phyloP scores from a whole-genome alignment of 2,329 filamentous ascomycete species.

The Emergomyces orientalis region DNA sequence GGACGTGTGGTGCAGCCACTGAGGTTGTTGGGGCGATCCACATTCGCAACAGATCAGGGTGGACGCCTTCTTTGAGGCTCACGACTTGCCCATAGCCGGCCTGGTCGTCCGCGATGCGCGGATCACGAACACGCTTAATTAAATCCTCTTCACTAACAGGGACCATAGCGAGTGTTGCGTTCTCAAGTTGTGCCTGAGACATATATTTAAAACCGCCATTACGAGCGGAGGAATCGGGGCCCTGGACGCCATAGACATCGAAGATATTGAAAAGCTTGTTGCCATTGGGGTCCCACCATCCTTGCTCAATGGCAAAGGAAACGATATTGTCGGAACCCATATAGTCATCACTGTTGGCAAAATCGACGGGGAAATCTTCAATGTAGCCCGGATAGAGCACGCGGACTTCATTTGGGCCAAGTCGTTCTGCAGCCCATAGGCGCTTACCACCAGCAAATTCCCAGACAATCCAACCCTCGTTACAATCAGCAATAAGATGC shows the following conservation, averaged over 20 bases:
- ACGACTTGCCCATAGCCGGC: neutral
- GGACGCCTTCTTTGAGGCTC: neutral
- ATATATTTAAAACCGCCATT: neutral
- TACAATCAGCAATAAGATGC: slow-evolving; percentile 31
- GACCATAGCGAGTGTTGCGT: neutral
- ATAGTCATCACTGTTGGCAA: neutral
- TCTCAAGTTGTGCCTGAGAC: neutral
- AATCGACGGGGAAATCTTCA: neutral
- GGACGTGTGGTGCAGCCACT: neutral
- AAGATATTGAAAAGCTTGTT: neutral
- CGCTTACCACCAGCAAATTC: neutral
- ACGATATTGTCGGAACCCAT: neutral
- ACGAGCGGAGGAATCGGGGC: neutral
- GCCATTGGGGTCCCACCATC: neutral
- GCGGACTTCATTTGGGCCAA: neutral
- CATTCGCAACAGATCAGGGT: neutral
- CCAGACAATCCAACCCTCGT: neutral
- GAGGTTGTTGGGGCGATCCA: neutral
- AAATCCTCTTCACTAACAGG: neutral
- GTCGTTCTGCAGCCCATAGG: neutral
- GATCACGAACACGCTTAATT: neutral
- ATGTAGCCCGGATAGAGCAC: neutral
- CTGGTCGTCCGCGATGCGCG: neutral
- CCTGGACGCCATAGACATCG: neutral
- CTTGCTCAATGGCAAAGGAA: neutral